Percentiles rank a stretch among this genome's conserved stretches.
These are phyloP conservation scores for Fusarium sublunatum DNA, from an alignment of 2,329 filamentous ascomycete species.

Conservation along the genomic window DNA sequence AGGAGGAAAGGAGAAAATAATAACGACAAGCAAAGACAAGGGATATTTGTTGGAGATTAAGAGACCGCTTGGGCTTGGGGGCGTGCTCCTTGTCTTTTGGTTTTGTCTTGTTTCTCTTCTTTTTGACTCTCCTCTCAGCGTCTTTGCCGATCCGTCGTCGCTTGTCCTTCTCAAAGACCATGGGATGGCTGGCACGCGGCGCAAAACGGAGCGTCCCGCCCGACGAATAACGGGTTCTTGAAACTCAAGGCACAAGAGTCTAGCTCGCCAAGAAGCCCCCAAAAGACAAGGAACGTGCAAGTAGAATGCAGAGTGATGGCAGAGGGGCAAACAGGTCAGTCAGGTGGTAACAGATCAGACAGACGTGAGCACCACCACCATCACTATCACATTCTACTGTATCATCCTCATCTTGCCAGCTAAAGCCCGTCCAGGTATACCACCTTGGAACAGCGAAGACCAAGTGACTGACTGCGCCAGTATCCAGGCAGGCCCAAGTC, in stretches of 20 bases:
- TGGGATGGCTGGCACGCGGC: constrained; percentile 42
- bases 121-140: constrained; percentile 31
- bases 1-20: constrained; percentile 7
- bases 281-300: constrained; percentile 12
- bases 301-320: constrained; percentile 31
- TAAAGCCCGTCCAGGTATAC: constrained; percentile 15
- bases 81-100: constrained; percentile 37
- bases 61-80: constrained; percentile 19
- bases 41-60: constrained; percentile 33
- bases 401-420: constrained; percentile 22
- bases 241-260: constrained; percentile 19
- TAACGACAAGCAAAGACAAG: constrained; percentile 22
- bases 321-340: constrained; percentile 24
- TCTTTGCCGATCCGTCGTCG: constrained; percentile 38
- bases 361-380: constrained; percentile 34
- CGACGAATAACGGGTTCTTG: constrained; percentile 36
- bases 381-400: constrained; percentile 31
- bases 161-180: constrained; percentile 35
- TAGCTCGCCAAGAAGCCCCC: constrained; percentile 21
- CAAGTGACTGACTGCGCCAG: constrained; percentile 34
- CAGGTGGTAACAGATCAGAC: constrained; percentile 39
- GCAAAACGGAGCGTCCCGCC: constrained; percentile 41
- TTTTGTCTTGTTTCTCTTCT: constrained; percentile 38
- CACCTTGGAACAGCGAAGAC: constrained; percentile 4
- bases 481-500: constrained; percentile 28